Conservation (phyloP, 306 rosid species). For the Vicia sativa region DNA sequence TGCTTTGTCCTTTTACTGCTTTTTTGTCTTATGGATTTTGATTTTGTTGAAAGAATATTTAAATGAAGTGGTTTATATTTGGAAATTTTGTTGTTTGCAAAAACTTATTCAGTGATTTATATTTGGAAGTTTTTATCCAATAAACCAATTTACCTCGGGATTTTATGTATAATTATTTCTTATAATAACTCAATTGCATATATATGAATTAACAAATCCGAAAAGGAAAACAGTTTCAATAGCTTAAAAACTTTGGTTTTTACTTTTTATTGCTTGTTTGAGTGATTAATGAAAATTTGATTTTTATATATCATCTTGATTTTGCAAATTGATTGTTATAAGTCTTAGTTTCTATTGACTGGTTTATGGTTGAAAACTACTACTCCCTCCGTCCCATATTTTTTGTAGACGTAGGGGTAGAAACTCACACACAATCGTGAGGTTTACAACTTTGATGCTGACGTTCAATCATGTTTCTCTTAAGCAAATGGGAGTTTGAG, state of each 20-base stretch:
- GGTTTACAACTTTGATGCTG: too few species aligned
- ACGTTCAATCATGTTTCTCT: background rate
- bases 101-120: background rate
- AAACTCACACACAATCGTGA: too few species aligned
- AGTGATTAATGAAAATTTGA: background rate
- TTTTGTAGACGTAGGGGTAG: too few species aligned
- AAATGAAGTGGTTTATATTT: background rate
- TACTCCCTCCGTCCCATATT: too few species aligned
- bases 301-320: background rate
- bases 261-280: conserved; percentile 8
- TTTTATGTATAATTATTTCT: background rate
- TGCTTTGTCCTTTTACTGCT: too few species aligned
- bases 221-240: background rate
- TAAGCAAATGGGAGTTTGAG: background rate
- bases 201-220: background rate
- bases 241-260: background rate
- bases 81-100: too few species aligned
- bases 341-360: too few species aligned
- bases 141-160: background rate
- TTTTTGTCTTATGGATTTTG: too few species aligned
- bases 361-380: too few species aligned
- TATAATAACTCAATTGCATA: background rate
- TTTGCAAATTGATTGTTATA: background rate
- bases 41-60: background rate
- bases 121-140: background rate